These are phyloP conservation scores for Xerocomus potaroensis DNA, from an alignment of 768 basidiomycete genomes.

Conservation along the genomic window DNA sequence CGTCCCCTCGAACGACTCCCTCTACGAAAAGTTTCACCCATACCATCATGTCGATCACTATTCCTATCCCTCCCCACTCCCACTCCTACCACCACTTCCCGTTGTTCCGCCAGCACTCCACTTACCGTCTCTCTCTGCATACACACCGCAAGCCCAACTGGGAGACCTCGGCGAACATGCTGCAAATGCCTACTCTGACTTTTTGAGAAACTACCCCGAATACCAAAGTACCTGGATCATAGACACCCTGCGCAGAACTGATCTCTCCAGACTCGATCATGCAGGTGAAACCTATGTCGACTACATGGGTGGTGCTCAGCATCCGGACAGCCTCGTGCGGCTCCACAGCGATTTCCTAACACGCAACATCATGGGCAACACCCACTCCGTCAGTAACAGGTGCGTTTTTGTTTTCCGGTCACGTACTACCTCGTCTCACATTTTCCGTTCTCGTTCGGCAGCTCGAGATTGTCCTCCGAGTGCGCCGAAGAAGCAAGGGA, in stretches of 20 bases:
- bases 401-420: constrained; percentile 23
- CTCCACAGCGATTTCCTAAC: constrained; percentile 68
- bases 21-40: constrained; percentile 29
- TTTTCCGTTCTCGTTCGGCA: no score
- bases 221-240: constrained; percentile 67
- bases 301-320: constrained; percentile 81
- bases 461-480: constrained; percentile 65
- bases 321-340: constrained; percentile 72
- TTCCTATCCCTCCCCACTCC: not conserved
- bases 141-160: constrained; percentile 15
- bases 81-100: not conserved
- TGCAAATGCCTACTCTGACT: constrained; percentile 3
- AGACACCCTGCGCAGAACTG: constrained; percentile 60
- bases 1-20: constrained; percentile 33
- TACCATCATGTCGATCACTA: constrained; percentile 7
- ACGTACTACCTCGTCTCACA: not conserved
- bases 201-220: constrained; percentile 37
- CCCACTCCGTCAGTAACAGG: constrained; percentile 82
- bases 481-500: constrained; percentile 66
- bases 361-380: constrained; percentile 69
- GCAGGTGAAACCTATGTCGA: constrained; percentile 76
- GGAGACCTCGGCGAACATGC: constrained; percentile 32
- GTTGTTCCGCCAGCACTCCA: no score
- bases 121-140: constrained; percentile 8
- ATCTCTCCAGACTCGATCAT: constrained; percentile 56